Base-by-base conservation (phyloP, 495 filamentous ascomycete species). In the Glonium stellatum region DNA sequence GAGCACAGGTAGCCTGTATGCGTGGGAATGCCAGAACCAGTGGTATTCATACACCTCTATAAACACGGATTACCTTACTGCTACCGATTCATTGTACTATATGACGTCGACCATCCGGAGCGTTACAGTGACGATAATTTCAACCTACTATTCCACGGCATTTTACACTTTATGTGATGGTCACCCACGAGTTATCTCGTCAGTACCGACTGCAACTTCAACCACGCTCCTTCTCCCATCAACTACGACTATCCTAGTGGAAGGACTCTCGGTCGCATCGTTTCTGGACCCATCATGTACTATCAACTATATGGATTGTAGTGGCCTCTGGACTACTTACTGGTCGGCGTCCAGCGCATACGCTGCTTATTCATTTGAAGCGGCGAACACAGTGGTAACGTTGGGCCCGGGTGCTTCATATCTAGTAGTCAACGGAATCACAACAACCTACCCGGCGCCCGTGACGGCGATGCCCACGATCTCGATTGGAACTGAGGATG, bases 101-200 rank as follows among this genome's bases (percentile, higher is more conserved):
- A 27, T 51, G 12, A 62, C 59, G 25, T 56, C 53, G 9, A 48
- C 50, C 15, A 62, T 62, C 19, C 47, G 59, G 52, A 57, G 53
- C 36, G 44, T 39, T 9, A 56, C 53, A 23, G 52, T 61, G n/a
- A 52, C 31, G 23, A 34, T 46, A 19, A 49, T 60, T 6, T 39
- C 46, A 27, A 62, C 59, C 1, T 62, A 57, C 18, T 62, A 62
- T 44, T 56, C 42, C 15, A 62, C 59, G 4, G 57, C 59, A 8
- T 42, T 41, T 41, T 62, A 62, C 54, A 62, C 59, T 9, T 54
- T 62, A 22, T 62, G 59, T 22, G 59, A 62, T 57, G 59, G 59
- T 34, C 59, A 62, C 22, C 59, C 59, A 21, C 53, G 59, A 27
- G 44, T 62, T 23, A 62, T 62, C 51, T 42, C 59, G 13, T 62